phyloP scores from a whole-genome alignment of 805 yeast genomes.

The Nakazawaea peltata region DNA sequence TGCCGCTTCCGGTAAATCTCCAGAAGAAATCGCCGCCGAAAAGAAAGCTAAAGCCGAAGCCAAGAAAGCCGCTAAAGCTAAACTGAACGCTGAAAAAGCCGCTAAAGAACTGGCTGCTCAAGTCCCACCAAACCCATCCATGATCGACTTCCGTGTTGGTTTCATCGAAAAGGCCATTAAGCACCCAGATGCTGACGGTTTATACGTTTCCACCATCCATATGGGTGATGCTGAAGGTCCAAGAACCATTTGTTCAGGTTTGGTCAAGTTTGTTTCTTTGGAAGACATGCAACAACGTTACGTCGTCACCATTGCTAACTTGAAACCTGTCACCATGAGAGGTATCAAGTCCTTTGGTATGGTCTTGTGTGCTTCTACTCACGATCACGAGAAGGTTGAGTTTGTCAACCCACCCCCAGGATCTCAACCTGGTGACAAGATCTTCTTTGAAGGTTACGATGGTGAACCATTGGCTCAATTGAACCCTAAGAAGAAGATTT shows the following conservation, averaged over 20 bases:
- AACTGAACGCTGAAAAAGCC: slow-evolving; percentile 47
- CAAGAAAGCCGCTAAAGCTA: slow-evolving; percentile 38
- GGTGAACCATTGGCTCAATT: slow-evolving; percentile 85
- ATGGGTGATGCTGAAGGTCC: slow-evolving; percentile 97
- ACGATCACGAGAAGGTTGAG: slow-evolving; percentile 63
- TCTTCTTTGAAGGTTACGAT: slow-evolving; percentile 87
- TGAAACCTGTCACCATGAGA: slow-evolving; percentile 97
- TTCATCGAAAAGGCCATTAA: slow-evolving; percentile 92
- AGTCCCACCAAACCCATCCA: slow-evolving; percentile 70
- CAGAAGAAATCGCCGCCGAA: slow-evolving; percentile 32
- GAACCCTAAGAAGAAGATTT: slow-evolving; percentile 96
- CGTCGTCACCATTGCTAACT: slow-evolving; percentile 88
- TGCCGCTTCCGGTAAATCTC: slow-evolving; percentile 22
- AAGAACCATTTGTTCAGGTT: slow-evolving; percentile 96
- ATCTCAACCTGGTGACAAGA: slow-evolving; percentile 91
- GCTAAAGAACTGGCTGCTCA: slow-evolving; percentile 43
- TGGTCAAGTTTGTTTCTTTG: slow-evolving; percentile 79
- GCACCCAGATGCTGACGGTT: slow-evolving; percentile 96
- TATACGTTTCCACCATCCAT: slow-evolving; percentile 93
- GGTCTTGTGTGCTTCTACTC: slow-evolving; percentile 89
- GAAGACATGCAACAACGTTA: slow-evolving; percentile 95
- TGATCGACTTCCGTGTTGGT: slow-evolving; percentile 92
- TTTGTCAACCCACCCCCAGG: slow-evolving; percentile 93
- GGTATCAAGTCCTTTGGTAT: slow-evolving; percentile 93
- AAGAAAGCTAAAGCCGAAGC: slow-evolving; percentile 55